Conservation (phyloP, 1,284 basidiomycete genomes). For the Trametes sp. region DNA sequence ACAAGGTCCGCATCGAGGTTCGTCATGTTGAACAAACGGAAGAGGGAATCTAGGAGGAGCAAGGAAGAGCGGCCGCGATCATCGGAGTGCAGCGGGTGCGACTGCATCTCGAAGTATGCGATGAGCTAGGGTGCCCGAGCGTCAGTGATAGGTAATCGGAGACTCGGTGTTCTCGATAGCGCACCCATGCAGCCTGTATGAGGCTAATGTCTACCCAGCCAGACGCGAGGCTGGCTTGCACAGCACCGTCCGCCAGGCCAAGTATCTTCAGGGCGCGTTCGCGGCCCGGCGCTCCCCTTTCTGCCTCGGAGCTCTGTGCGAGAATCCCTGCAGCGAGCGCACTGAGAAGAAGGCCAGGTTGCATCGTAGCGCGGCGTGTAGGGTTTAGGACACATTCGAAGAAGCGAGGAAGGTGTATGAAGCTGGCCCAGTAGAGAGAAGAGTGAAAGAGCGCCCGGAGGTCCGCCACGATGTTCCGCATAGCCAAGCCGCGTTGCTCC, state of each 20-base stretch:
- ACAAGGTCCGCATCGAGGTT: slow-evolving; percentile 31
- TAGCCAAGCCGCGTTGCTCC: slow-evolving; percentile 53
- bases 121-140: slow-evolving; percentile 18
- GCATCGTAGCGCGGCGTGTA: slow-evolving; percentile 57
- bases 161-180: slow-evolving; percentile 21
- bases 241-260: slow-evolving; percentile 68
- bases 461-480: slow-evolving; percentile 45
- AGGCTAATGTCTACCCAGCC: slow-evolving; percentile 78
- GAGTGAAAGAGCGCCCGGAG: slow-evolving; percentile 67
- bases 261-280: slow-evolving; percentile 63
- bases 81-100: slow-evolving; percentile 18
- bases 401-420: slow-evolving; percentile 74
- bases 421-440: slow-evolving; percentile 75
- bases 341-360: slow-evolving; percentile 69
- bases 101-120: slow-evolving; percentile 28
- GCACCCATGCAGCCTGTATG: slow-evolving; percentile 78
- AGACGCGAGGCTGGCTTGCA: slow-evolving; percentile 74
- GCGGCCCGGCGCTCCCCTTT: slow-evolving; percentile 50
- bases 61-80: slow-evolving; percentile 19
- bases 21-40: slow-evolving; percentile 26
- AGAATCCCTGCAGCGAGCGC: slow-evolving; percentile 72
- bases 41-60: slow-evolving; percentile 26
- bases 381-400: slow-evolving; percentile 64
- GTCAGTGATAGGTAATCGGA: neutral
- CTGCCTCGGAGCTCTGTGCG: slow-evolving; percentile 72